Evolutionary conservation across 2,329 filamentous ascomycete species (phyloP).

Genomic region (Colletotrichum brevisporum): DNA sequence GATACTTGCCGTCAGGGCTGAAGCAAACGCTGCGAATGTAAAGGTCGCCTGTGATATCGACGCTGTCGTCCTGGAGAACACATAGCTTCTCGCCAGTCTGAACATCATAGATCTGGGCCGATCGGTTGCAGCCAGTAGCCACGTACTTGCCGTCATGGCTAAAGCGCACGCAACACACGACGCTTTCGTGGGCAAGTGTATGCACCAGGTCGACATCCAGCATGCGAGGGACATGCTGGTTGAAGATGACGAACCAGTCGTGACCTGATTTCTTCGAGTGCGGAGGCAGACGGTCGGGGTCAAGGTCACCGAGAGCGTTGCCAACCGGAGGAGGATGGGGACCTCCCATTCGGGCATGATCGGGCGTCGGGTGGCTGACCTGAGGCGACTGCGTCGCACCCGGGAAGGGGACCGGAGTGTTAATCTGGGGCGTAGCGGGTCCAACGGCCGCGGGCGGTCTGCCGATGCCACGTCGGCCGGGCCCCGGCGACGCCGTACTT

Average conservation of each 20-base stretch:
- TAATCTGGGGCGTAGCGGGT: constrained; percentile 93
- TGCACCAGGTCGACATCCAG: constrained; percentile 96
- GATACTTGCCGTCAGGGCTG: constrained; percentile 93
- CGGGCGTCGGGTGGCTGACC: constrained; percentile 86
- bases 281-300: constrained; percentile 86
- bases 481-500: constrained; percentile 88
- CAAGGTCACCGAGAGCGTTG: constrained; percentile 85
- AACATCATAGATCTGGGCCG: constrained; percentile 99
- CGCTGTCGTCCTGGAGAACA: constrained; percentile 88
- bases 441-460: constrained; percentile 74
- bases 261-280: constrained; percentile 89
- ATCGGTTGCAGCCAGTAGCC: constrained; percentile 96
- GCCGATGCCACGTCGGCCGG: constrained; percentile 79
- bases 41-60: constrained; percentile 89
- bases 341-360: constrained; percentile 70
- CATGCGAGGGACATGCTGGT: constrained; percentile 88
- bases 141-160: constrained; percentile 96
- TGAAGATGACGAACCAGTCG: constrained; percentile 98
- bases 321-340: constrained; percentile 60
- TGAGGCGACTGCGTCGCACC: constrained; percentile 88
- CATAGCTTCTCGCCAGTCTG: constrained; percentile 88
- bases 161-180: constrained; percentile 98
- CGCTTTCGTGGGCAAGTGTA: constrained; percentile 92
- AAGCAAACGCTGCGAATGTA: constrained; percentile 99
- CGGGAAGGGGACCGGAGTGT: constrained; percentile 87